These are phyloP conservation scores for Ilyonectria mors-panacis DNA, from an alignment of 2,329 filamentous ascomycete genomes.

Conservation along the genomic window DNA sequence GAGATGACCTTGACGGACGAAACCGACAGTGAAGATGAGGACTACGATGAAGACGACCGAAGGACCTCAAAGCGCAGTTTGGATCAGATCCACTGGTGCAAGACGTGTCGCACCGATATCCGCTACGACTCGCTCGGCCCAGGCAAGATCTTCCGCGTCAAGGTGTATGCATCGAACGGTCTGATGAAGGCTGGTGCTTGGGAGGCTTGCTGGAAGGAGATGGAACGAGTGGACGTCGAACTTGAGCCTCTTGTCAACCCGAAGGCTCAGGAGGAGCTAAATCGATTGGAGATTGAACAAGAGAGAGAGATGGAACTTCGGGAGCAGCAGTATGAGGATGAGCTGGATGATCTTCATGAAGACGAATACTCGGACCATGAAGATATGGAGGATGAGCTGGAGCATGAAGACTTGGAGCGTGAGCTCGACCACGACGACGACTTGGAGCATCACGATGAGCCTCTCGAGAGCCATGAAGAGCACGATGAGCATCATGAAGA, in stretches of 20 bases:
- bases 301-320: constrained; percentile 56
- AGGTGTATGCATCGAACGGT: constrained; percentile 95
- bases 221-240: constrained; percentile 98
- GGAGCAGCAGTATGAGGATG: constrained; percentile 47
- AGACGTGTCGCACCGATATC: constrained; percentile 69
- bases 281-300: constrained; percentile 65
- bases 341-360: constrained; percentile 34
- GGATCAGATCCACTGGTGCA: constrained; percentile 68
- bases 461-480: constrained; percentile 24
- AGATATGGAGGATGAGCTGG: constrained; percentile 15
- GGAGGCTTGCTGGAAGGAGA: constrained; percentile 95
- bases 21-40: constrained; percentile 64
- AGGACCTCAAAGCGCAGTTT: constrained; percentile 41
- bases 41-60: constrained; percentile 51
- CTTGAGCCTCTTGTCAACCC: constrained; percentile 81
- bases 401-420: background rate
- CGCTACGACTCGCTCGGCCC: constrained; percentile 67
- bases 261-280: constrained; percentile 71
- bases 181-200: constrained; percentile 93
- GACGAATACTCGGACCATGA: constrained; percentile 24
- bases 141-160: constrained; percentile 79
- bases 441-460: constrained; percentile 20
- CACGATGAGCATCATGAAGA: constrained; percentile 13
- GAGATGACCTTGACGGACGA: constrained; percentile 60
- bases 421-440: background rate